A percentile compares a stretch with the other conserved stretches of the same genome.
Conservation (phyloP, 768 basidiomycete genomes). For the Tylopilus subfusipes region DNA sequence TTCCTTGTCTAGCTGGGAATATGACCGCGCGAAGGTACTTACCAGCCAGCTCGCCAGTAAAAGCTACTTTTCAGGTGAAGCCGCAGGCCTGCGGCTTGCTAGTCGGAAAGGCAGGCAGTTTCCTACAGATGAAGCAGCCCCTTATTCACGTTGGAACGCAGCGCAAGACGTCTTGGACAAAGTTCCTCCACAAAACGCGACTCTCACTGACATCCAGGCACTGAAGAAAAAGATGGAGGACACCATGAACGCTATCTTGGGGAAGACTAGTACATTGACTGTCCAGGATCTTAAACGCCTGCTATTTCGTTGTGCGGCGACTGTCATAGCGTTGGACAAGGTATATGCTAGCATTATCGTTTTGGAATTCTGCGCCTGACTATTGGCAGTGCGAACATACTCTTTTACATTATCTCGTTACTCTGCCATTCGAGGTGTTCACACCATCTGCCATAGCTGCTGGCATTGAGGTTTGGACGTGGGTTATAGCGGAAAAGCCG, state of each 20-base stretch:
- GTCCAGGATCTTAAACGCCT: slow-evolving; percentile 82
- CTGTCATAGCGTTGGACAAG: slow-evolving; percentile 64
- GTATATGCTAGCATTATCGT: slow-evolving; percentile 32
- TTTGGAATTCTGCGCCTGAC: slow-evolving; percentile 3
- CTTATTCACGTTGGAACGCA: slow-evolving; percentile 24
- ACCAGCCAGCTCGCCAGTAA: slow-evolving; percentile 87
- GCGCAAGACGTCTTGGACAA: slow-evolving; percentile 60
- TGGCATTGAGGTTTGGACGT: slow-evolving; percentile 94
- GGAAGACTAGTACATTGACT: slow-evolving; percentile 68
- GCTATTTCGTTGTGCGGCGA: slow-evolving; percentile 82
- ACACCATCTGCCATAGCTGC: slow-evolving; percentile 82
- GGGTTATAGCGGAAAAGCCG: slow-evolving; percentile 87
- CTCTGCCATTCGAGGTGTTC: slow-evolving; percentile 84
- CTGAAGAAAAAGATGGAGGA: slow-evolving; percentile 66
- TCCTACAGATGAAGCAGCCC: background rate
- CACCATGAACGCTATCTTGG: slow-evolving; percentile 63
- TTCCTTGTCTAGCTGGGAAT: slow-evolving; percentile 57
- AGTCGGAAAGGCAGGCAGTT: slow-evolving; percentile 53
- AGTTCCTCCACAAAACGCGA: slow-evolving; percentile 55
- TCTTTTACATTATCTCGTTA: slow-evolving; percentile 81
- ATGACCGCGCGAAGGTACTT: slow-evolving; percentile 78
- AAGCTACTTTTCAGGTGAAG: slow-evolving; percentile 86
- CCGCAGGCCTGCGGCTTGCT: slow-evolving; percentile 73
- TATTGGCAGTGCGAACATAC: slow-evolving; percentile 73
- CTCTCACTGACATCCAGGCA: slow-evolving; percentile 57